Evolutionary conservation across 352 stramenopile species (phyloP).

Genomic region (Phytopythium aichiense): DNA sequence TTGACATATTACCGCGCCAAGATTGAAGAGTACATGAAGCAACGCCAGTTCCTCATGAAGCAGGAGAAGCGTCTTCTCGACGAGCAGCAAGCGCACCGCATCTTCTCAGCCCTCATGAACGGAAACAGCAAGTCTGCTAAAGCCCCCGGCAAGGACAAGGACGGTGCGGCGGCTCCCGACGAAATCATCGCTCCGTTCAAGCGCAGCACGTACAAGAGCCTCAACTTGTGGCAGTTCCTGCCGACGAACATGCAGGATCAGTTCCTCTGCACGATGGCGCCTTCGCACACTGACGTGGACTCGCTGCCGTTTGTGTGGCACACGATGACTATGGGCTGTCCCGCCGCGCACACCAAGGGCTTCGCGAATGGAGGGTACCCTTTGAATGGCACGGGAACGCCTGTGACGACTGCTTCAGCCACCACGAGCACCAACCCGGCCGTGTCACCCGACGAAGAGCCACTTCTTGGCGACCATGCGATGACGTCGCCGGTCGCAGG

Average conservation of each 20-base stretch:
- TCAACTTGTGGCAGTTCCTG: constrained; percentile 75
- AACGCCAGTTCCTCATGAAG: constrained; percentile 72
- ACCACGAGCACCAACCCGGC: constrained; percentile 12
- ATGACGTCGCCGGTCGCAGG: constrained; percentile 21
- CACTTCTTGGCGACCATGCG: constrained; percentile 19
- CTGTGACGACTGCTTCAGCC: constrained; percentile 9
- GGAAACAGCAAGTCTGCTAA: constrained; percentile 17
- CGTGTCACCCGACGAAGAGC: constrained; percentile 27
- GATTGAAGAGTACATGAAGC: constrained; percentile 69
- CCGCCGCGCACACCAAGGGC: constrained; percentile 74
- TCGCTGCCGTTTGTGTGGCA: constrained; percentile 59
- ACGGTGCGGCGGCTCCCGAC: constrained; percentile 9
- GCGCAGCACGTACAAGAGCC: constrained; percentile 78
- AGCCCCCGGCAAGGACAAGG: constrained; percentile 17
- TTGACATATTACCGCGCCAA: constrained; percentile 64
- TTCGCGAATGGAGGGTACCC: constrained; percentile 71
- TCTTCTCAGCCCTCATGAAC: constrained; percentile 30
- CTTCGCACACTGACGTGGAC: constrained; percentile 12
- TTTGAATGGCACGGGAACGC: constrained; percentile 11
- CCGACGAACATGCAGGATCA: constrained; percentile 87
- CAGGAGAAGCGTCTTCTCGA: constrained; percentile 62
- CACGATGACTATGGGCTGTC: constrained; percentile 85
- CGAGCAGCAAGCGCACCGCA: constrained; percentile 41
- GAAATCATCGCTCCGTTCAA: constrained; percentile 70
- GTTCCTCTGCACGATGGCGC: constrained; percentile 59